Base-by-base conservation (phyloP, 2,329 filamentous ascomycete species). In the Fonsecaea erecta region DNA sequence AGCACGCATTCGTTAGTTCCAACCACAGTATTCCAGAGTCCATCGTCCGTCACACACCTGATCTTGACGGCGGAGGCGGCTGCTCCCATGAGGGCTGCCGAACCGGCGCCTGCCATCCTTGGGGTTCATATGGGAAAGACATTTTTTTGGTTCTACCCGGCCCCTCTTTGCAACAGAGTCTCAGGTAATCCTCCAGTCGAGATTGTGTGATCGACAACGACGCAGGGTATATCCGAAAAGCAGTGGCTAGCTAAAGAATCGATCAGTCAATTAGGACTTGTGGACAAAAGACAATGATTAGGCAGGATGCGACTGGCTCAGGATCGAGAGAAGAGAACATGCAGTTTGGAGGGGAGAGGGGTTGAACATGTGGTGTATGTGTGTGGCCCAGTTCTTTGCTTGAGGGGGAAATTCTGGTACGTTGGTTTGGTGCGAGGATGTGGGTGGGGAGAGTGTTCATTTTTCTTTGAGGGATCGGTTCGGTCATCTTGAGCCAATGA, bases 41-140 rank as follows among this genome's bases (percentile, higher is more conserved):
- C 43, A 26, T 58, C 63, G 34, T 52, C 35, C 63, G 34, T 52
- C 35, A 65, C 83, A 75, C 86, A 90, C 87, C 88, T 76, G 89
- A 91, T 75, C 89, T 87, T 71, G 89, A 89, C 43, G 89, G 88
- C 68, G 89, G 89, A 65, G 85, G 85, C 71, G 88, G 88, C 74
- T 90, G 88, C 73, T 92, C 90, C 89, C 89, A 92, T 52, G 87
- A 88, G 24, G 84, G 77, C 80, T 90, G 88, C 73, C 86, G 85
- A 73, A 83, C 81, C 70, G 86, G 81, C 68, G 85, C 84, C 68
- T 86, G 82, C 85, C 87, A 89, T 74, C 80, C 77, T 73, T 86
- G 85, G 75, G 87, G 85, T 77, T 90, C 88, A 81, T 90, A 90
- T 8, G 24, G 32, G 79, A 88, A 90, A 73, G 88, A 85, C 86